Evolutionary conservation across 2,329 filamentous ascomycete species (phyloP).

Genomic region (Cercospora zeina): DNA sequence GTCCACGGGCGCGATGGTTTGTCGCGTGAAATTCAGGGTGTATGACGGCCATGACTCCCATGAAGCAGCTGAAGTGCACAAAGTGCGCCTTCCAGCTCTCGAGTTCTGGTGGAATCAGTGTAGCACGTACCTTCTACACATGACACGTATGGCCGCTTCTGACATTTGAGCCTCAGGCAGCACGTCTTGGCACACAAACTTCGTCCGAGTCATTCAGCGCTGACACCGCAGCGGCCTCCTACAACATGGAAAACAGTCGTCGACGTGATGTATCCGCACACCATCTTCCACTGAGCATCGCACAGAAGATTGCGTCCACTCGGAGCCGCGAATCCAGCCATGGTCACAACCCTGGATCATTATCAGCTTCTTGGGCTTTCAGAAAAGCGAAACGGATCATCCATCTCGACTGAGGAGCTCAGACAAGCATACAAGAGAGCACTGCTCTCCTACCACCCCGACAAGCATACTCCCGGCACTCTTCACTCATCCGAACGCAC

Average conservation of each 20-base stretch:
- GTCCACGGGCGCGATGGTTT: neutral
- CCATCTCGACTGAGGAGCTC: conserved; percentile 42
- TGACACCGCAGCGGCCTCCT: too few relatives aligned
- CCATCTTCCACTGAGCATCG: neutral
- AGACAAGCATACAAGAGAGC: conserved; percentile 59
- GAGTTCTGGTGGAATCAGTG: too few relatives aligned
- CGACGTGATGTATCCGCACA: too few relatives aligned
- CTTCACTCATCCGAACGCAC: conserved; percentile 24
- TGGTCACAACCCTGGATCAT: conserved; percentile 25
- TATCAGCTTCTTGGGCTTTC: conserved; percentile 38
- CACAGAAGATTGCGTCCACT: neutral
- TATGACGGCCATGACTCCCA: too few relatives aligned
- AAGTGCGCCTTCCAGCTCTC: too few relatives aligned
- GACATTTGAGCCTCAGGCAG: too few relatives aligned
- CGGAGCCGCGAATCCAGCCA: neutral
- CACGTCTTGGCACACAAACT: too few relatives aligned
- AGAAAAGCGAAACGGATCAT: conserved; percentile 25
- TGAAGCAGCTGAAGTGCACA: too few relatives aligned
- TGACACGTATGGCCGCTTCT: too few relatives aligned
- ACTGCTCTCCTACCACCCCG: conserved; percentile 60
- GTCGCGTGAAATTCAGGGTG: neutral
- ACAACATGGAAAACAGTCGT: too few relatives aligned
- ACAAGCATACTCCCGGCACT: conserved; percentile 46
- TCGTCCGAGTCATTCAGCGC: too few relatives aligned
- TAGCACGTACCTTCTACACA: too few relatives aligned